These are phyloP conservation scores for Emergomyces orientalis DNA, from an alignment of 2,329 filamentous ascomycete species.

Conservation along the genomic window DNA sequence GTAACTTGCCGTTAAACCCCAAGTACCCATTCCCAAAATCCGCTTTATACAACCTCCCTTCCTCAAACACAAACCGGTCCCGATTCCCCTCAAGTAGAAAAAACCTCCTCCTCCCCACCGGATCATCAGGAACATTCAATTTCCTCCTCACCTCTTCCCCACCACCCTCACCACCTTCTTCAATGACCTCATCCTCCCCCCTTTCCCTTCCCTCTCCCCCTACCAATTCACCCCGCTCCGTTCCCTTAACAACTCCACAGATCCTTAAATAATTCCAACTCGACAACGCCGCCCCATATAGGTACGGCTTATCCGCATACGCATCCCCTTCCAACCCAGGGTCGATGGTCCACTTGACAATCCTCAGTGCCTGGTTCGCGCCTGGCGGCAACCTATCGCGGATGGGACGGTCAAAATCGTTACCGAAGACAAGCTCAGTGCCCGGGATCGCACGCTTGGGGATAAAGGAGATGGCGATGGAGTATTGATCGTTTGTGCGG, in stretches of 20 bases:
- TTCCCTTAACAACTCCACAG: slow-evolving; percentile 42
- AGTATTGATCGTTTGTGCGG: slow-evolving; percentile 72
- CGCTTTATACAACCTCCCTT: slow-evolving; percentile 51
- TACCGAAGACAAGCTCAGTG: slow-evolving; percentile 76
- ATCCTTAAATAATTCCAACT: slow-evolving; percentile 70
- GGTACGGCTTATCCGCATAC: slow-evolving; percentile 73
- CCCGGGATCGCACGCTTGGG: slow-evolving; percentile 60
- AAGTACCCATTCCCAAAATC: slow-evolving; percentile 91
- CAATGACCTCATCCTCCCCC: slow-evolving; percentile 41
- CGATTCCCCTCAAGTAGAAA: slow-evolving; percentile 50
- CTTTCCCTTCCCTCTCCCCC: slow-evolving; percentile 18
- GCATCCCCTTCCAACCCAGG: slow-evolving; percentile 84
- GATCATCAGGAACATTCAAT: slow-evolving; percentile 44
- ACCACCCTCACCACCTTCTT: slow-evolving; percentile 56
- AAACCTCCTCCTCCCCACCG: slow-evolving; percentile 49
- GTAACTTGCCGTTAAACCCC: slow-evolving; percentile 59
- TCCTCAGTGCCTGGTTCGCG: slow-evolving; percentile 71
- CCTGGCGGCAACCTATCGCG: slow-evolving; percentile 76
- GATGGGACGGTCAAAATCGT: slow-evolving; percentile 90
- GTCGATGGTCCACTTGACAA: slow-evolving; percentile 86
- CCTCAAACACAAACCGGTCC: slow-evolving; percentile 52
- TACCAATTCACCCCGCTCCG: slow-evolving; percentile 18
- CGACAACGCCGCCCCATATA: slow-evolving; percentile 74
- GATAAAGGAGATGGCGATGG: slow-evolving; percentile 67
- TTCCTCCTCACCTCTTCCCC: slow-evolving; percentile 41